Evolutionary conservation across 2,329 filamentous ascomycete species (phyloP).

Genomic region (Ustulina deusta): DNA sequence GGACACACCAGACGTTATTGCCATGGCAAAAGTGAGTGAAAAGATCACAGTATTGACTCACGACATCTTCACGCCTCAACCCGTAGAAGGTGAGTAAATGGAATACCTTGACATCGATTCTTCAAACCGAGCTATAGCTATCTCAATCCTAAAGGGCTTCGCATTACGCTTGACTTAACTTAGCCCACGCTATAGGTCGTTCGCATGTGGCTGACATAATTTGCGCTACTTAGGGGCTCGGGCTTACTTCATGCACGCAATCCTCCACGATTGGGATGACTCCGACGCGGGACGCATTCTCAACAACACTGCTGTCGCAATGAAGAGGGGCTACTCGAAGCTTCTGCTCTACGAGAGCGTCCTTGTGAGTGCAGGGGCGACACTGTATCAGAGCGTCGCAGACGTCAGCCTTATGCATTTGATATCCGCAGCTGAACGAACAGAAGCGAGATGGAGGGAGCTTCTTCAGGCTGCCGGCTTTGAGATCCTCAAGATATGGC

Average conservation of each 20-base stretch:
- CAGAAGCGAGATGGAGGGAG: conserved; percentile 39
- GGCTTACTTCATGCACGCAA: conserved; percentile 46
- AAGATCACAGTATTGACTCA: conserved; percentile 40
- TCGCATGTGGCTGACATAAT: not conserved
- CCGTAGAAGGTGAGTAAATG: conserved; percentile 39
- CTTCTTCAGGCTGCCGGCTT: conserved; percentile 38
- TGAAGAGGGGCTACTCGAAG: conserved; percentile 53
- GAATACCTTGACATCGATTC: too few relatives aligned
- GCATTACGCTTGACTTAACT: not conserved
- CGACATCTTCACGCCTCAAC: conserved; percentile 40
- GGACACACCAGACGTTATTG: conserved; percentile 55
- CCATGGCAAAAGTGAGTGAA: conserved; percentile 41
- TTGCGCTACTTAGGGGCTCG: conserved; percentile 50
- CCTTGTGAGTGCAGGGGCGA: conserved; percentile 25
- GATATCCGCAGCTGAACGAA: conserved; percentile 38
- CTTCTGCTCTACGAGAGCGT: conserved; percentile 54
- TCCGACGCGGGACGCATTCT: conserved; percentile 44
- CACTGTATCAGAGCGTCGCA: conserved; percentile 27
- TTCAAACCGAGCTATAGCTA: not conserved
- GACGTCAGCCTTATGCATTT: conserved; percentile 37
- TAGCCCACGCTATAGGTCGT: not conserved
- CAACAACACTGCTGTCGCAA: conserved; percentile 40
- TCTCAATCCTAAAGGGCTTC: not conserved
- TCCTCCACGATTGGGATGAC: conserved; percentile 53
- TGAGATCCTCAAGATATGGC: conserved; percentile 43